Conservation (phyloP, 2,329 filamentous ascomycete genomes). For the Pseudocercospora musae region DNA sequence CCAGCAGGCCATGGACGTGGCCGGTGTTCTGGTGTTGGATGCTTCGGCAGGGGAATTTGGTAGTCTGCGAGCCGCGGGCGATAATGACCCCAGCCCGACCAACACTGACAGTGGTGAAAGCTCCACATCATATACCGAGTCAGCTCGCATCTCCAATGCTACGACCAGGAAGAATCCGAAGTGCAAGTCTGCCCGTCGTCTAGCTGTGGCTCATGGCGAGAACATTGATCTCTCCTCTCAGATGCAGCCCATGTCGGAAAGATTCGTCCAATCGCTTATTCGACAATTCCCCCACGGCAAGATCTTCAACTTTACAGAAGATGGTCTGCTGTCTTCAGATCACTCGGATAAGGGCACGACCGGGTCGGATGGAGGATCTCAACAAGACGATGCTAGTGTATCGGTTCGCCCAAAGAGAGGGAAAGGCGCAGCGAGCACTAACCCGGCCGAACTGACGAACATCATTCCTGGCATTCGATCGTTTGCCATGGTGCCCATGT, state of each 20-base stretch:
- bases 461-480: constrained; percentile 12
- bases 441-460: neutral
- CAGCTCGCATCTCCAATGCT: neutral
- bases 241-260: constrained; percentile 6
- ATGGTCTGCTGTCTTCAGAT: constrained; percentile 10
- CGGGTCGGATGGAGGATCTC: neutral
- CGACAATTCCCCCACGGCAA: constrained; percentile 16
- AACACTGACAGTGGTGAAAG: neutral
- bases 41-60: constrained; percentile 21
- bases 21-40: constrained; percentile 45
- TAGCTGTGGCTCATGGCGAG: constrained; percentile 7
- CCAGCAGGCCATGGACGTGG: constrained; percentile 38
- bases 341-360: constrained; percentile 2
- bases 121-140: neutral
- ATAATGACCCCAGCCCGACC: neutral
- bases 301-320: constrained; percentile 15
- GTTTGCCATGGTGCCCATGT: constrained; percentile 17
- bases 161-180: neutral
- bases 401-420: neutral
- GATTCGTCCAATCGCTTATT: constrained; percentile 12
- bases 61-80: constrained; percentile 9
- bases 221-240: neutral
- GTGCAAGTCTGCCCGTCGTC: constrained; percentile 3
- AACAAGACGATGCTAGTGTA: neutral
- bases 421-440: neutral